phyloP scores from a whole-genome alignment of 2,329 filamentous ascomycete species.

The Zymoseptoria brevis region DNA sequence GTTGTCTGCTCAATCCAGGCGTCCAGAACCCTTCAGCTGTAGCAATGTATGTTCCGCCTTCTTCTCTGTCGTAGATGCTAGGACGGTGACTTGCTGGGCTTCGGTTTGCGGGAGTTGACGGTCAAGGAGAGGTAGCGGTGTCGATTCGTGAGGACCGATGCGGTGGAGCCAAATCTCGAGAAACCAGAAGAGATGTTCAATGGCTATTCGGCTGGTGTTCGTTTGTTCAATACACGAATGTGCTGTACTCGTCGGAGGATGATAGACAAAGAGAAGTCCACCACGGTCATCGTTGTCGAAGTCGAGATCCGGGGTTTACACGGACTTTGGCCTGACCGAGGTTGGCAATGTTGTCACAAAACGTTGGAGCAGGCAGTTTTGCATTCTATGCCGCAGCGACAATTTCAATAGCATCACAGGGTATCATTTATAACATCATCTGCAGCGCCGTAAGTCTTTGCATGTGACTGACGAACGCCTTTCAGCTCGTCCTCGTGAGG shows the following conservation, averaged over 20 bases:
- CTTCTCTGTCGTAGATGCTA: background rate
- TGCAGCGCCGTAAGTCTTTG: background rate
- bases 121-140: background rate
- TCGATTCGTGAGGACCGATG: background rate
- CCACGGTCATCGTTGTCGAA: background rate
- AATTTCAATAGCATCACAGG: background rate
- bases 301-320: background rate
- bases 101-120: background rate
- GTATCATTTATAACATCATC: background rate
- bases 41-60: background rate
- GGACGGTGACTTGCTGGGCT: background rate
- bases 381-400: background rate
- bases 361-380: background rate
- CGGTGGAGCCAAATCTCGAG: background rate
- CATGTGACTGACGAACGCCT: background rate
- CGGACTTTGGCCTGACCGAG: background rate
- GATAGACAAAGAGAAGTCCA: background rate
- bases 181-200: background rate
- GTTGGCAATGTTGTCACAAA: background rate
- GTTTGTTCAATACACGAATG: background rate
- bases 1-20: background rate
- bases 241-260: background rate
- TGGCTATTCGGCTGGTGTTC: background rate
- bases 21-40: background rate
- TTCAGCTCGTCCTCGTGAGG: conserved; percentile 7